These are phyloP conservation scores for Sonneratia alba DNA, from an alignment of 345 rosid species.

Conservation along the genomic window DNA sequence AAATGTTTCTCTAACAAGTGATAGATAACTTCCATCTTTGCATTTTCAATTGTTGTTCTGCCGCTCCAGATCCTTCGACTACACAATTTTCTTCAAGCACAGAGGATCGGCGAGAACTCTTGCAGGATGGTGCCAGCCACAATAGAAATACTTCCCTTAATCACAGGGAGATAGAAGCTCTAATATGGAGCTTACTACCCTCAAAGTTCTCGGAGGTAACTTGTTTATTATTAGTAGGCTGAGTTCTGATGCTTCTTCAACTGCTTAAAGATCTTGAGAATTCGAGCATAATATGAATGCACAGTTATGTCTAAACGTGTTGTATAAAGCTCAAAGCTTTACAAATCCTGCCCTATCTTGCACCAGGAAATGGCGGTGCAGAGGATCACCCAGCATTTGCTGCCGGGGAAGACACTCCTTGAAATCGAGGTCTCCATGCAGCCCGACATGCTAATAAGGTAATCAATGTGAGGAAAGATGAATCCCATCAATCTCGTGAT, in stretches of 20 bases:
- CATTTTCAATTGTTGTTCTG: neutral
- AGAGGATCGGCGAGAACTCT: conserved; percentile 23
- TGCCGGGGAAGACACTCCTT: conserved; percentile 56
- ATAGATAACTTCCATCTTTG: too few relatives aligned
- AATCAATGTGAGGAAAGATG: neutral
- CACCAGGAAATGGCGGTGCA: conserved; percentile 57
- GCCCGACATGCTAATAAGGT: conserved; percentile 23
- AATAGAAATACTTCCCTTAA: conserved; percentile 15
- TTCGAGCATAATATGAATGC: neutral
- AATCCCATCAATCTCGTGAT: neutral
- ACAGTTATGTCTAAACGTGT: neutral
- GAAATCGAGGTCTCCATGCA: conserved; percentile 42
- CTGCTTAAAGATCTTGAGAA: neutral
- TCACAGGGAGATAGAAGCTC: conserved; percentile 42
- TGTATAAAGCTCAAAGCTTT: neutral
- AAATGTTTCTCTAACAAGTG: too few relatives aligned
- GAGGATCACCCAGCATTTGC: conserved; percentile 50
- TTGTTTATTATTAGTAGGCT: neutral
- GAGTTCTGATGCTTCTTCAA: neutral
- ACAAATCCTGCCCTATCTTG: neutral
- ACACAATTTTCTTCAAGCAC: conserved; percentile 23
- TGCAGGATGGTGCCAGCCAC: conserved; percentile 8
- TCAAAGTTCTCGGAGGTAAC: conserved; percentile 49
- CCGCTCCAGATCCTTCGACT: conserved; percentile 59
- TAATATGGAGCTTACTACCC: conserved; percentile 29